Evolutionary conservation across 202 grass and related monocot species (phyloP).

Genomic region (Tripidium arundinaceum): DNA sequence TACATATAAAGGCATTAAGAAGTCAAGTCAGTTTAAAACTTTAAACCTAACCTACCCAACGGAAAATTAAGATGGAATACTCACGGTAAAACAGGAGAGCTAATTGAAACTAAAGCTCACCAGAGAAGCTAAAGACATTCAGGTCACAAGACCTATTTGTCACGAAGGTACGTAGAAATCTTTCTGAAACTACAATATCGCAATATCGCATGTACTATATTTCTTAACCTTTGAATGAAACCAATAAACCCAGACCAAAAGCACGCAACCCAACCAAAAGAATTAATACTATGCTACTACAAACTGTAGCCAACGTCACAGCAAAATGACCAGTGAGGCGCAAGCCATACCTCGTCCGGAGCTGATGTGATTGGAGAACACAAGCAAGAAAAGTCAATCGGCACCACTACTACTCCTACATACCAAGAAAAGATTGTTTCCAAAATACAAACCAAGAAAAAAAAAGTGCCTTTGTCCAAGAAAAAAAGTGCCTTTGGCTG

Average conservation of each 20-base stretch:
- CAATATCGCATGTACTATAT: constrained; percentile 49
- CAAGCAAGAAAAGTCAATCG: not conserved
- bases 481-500: not conserved
- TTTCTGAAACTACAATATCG: constrained; percentile 29
- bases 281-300: not conserved
- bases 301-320: constrained; percentile 24
- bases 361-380: constrained; percentile 13
- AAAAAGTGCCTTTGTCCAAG: no score
- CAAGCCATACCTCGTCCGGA: constrained; percentile 23
- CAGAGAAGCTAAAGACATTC: not conserved
- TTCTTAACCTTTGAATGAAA: not conserved
- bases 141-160: not conserved
- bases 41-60: not conserved
- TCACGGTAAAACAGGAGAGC: not conserved
- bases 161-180: not conserved
- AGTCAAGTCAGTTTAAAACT: not conserved
- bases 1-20: not conserved
- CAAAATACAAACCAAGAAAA: not conserved
- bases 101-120: not conserved
- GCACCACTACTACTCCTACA: not conserved
- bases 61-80: not conserved
- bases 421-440: not conserved
- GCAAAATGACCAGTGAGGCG: not conserved
- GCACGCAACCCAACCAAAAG: not conserved
- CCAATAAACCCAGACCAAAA: not conserved